These are phyloP conservation scores for Vickermania spadyakhi DNA, from an alignment of 208 protist species.

Conservation along the genomic window DNA sequence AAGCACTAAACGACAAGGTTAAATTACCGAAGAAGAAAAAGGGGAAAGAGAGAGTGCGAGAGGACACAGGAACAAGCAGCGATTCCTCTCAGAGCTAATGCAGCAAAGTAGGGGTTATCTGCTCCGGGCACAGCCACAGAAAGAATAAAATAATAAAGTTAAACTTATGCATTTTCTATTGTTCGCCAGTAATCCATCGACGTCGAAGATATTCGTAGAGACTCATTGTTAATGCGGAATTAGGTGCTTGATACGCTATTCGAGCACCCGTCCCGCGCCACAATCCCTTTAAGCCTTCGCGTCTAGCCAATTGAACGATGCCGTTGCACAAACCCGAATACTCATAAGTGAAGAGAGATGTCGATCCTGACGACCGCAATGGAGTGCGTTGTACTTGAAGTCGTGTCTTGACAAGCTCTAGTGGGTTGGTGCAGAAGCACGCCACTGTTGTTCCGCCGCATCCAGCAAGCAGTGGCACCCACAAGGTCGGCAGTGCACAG, in stretches of 20 bases:
- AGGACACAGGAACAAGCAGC: too few relatives aligned
- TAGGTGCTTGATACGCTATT: conserved; percentile 55
- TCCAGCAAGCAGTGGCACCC: conserved; percentile 38
- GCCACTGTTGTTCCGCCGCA: conserved; percentile 46
- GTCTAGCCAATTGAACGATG: conserved; percentile 19
- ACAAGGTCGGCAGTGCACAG: not conserved
- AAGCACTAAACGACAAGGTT: too few relatives aligned
- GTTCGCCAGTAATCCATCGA: too few relatives aligned
- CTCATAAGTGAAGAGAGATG: conserved; percentile 34
- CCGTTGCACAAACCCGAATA: conserved; percentile 57
- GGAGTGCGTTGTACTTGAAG: conserved; percentile 80
- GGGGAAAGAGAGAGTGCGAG: too few relatives aligned
- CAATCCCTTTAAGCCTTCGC: conserved; percentile 50
- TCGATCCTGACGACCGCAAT: conserved; percentile 7
- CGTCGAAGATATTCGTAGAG: conserved; percentile 35
- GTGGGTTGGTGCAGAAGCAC: conserved; percentile 70
- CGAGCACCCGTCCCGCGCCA: conserved; percentile 55
- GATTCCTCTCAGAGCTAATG: too few relatives aligned
- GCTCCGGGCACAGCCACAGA: too few relatives aligned
- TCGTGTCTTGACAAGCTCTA: conserved; percentile 87
- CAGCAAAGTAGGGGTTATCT: too few relatives aligned
- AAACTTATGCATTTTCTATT: too few relatives aligned
- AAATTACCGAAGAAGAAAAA: too few relatives aligned
- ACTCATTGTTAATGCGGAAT: conserved; percentile 78
- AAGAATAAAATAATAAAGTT: too few relatives aligned